Evolutionary conservation across 2,329 filamentous ascomycete species (phyloP).

Genomic region (Hypoxylon sp.): DNA sequence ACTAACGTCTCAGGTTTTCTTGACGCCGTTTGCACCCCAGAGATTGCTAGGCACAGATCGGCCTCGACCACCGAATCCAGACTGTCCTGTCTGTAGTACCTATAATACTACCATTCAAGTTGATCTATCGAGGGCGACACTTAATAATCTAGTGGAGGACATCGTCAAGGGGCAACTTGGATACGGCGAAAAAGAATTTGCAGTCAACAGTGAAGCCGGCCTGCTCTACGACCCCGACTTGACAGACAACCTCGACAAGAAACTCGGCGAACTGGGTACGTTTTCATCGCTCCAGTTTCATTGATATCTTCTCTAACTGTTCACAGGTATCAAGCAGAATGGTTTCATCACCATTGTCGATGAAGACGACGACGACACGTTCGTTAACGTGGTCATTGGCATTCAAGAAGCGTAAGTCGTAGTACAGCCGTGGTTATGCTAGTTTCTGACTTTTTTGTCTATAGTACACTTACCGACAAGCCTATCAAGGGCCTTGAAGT

Average conservation of each 20-base stretch:
- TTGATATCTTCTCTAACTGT: constrained; percentile 46
- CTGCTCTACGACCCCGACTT: constrained; percentile 93
- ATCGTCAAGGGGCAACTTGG: constrained; percentile 79
- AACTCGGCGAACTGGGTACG: constrained; percentile 80
- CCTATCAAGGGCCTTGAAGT: constrained; percentile 66
- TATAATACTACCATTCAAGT: constrained; percentile 77
- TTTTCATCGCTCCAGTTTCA: constrained; percentile 12
- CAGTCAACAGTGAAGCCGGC: constrained; percentile 79
- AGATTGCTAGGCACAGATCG: constrained; percentile 72
- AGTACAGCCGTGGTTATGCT: constrained; percentile 42
- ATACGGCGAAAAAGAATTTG: constrained; percentile 84
- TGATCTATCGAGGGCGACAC: constrained; percentile 79
- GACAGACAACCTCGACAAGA: constrained; percentile 86
- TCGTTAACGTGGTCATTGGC: constrained; percentile 84
- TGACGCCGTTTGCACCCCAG: constrained; percentile 76
- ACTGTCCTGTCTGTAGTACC: constrained; percentile 87
- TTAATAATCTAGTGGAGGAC: constrained; percentile 83
- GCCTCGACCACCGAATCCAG: constrained; percentile 77
- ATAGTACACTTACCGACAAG: constrained; percentile 65
- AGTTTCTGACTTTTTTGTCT: constrained; percentile 41
- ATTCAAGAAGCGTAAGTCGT: constrained; percentile 72
- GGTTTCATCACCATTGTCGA: constrained; percentile 89
- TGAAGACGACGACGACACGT: constrained; percentile 79
- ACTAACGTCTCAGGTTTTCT: constrained; percentile 73
- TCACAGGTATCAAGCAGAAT: constrained; percentile 75